phyloP scores from a whole-genome alignment of 2,329 filamentous ascomycete genomes.

The Claviceps sp. region DNA sequence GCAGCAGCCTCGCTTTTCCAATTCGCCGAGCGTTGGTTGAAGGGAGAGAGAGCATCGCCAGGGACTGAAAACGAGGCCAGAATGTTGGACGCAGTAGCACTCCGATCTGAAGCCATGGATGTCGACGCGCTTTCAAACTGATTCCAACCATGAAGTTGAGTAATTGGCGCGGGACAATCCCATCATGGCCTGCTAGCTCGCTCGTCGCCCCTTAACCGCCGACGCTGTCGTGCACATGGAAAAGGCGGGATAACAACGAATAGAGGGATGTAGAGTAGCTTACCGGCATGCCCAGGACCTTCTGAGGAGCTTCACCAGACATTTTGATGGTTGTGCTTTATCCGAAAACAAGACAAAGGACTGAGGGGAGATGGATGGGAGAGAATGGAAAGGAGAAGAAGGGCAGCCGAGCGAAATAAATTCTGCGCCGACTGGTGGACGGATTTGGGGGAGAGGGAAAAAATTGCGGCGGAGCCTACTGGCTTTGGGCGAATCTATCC shows the following conservation, averaged over 20 bases:
- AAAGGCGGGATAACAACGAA: conserved; percentile 1
- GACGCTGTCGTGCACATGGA: conserved; percentile 16
- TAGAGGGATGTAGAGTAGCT: conserved; percentile 19
- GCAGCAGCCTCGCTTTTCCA: conserved; percentile 6
- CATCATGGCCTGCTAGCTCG: neutral
- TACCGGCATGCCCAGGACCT: conserved; percentile 56
- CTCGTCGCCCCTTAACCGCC: conserved; percentile 11
- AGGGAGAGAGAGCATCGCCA: neutral
- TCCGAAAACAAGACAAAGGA: conserved; percentile 36
- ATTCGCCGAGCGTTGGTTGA: neutral
- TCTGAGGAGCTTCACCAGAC: conserved; percentile 40
- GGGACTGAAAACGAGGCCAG: neutral
- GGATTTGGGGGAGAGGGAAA: conserved; percentile 32
- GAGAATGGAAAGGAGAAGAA: conserved; percentile 28
- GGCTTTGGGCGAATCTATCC: conserved; percentile 43
- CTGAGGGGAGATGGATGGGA: conserved; percentile 46
- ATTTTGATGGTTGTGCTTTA: conserved; percentile 33
- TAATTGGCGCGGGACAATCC: conserved; percentile 1
- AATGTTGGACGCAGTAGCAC: neutral
- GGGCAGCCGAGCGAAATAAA: conserved; percentile 29
- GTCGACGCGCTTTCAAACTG: neutral
- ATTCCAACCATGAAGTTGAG: conserved; percentile 10
- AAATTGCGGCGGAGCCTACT: conserved; percentile 34
- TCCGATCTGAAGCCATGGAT: neutral
- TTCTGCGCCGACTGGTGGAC: conserved; percentile 30